Conservation (phyloP, 257 asterid species). For the Osmanthus fragrans region DNA sequence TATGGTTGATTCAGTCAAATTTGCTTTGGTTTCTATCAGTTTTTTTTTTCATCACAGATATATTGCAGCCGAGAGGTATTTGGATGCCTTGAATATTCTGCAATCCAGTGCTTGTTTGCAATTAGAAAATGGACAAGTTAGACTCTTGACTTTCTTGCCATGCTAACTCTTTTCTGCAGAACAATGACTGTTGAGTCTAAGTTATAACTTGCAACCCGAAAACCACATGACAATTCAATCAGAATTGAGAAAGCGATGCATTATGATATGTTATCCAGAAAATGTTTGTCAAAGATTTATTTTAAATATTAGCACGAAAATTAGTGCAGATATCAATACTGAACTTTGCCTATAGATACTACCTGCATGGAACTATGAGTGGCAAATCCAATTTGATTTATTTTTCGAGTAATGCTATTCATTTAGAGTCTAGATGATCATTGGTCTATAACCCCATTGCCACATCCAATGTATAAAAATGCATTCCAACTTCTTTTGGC, state of each 20-base stretch:
- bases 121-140: slow-evolving; percentile 81
- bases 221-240: not conserved
- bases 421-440: too few relatives aligned
- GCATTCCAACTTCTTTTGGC: too few relatives aligned
- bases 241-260: not conserved
- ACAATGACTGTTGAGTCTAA: not conserved
- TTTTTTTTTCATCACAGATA: slow-evolving; percentile 50
- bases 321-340: not conserved
- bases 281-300: slow-evolving; percentile 4
- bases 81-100: slow-evolving; percentile 82
- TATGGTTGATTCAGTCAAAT: slow-evolving; percentile 1
- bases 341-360: not conserved
- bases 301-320: not conserved
- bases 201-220: not conserved
- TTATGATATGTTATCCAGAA: slow-evolving; percentile 8
- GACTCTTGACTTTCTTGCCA: not conserved
- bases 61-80: slow-evolving; percentile 54
- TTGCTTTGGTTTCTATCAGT: not conserved
- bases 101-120: slow-evolving; percentile 92
- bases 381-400: slow-evolving; percentile 14
- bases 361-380: slow-evolving; percentile 3
- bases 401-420: not conserved
- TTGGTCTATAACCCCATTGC: too few relatives aligned
- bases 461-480: too few relatives aligned
- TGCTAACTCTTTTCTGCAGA: not conserved